Percentiles rank a stretch among this genome's conserved stretches.
phyloP scores from a whole-genome alignment of 768 basidiomycete species.

The Phaeotremella fagi region DNA sequence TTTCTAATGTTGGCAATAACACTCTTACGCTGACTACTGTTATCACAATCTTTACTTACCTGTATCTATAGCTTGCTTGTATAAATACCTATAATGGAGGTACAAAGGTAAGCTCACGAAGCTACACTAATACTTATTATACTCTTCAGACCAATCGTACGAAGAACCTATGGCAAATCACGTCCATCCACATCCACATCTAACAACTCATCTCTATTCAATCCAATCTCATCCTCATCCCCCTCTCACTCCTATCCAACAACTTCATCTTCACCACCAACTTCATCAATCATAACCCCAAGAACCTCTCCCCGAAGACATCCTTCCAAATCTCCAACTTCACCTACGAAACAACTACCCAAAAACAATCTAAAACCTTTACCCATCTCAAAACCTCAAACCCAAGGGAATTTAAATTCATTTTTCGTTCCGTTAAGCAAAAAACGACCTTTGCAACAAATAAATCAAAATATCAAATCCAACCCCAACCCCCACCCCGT shows the following conservation, averaged over 20 bases:
- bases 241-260: background rate
- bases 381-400: background rate
- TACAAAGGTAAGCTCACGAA: background rate
- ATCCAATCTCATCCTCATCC: background rate
- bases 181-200: background rate
- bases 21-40: background rate
- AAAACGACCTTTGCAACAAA: background rate
- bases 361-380: background rate
- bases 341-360: background rate
- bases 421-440: background rate
- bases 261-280: conserved; percentile 2
- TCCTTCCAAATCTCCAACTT: background rate
- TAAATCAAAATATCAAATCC: background rate
- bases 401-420: background rate
- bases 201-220: background rate
- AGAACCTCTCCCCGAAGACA: background rate
- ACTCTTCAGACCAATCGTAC: conserved; percentile 18
- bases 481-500: background rate
- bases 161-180: conserved; percentile 28
- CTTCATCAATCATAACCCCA: background rate
- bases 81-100: background rate
- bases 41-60: too few species aligned
- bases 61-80: background rate
- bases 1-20: background rate
- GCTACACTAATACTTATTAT: background rate